Evolutionary conservation across 2,329 filamentous ascomycete genomes (phyloP).

Genomic region (Cordyceps javanica): DNA sequence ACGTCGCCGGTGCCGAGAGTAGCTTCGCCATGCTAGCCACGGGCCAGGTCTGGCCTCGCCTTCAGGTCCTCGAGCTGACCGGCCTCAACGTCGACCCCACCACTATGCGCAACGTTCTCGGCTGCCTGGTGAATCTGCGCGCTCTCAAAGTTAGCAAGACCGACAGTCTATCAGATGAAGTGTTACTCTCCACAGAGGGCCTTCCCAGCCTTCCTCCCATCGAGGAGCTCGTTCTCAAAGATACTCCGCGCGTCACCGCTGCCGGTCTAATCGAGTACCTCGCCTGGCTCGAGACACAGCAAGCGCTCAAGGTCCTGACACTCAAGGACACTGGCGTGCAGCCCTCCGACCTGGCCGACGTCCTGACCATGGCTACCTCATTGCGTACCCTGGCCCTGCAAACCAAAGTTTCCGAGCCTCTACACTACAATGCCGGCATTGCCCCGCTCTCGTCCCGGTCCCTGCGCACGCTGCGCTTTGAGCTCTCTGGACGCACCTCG

Average conservation of each 20-base stretch:
- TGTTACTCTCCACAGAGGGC: conserved; percentile 61
- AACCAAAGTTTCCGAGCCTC: conserved; percentile 42
- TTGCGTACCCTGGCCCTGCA: conserved; percentile 53
- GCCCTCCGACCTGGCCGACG: conserved; percentile 51
- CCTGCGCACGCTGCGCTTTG: conserved; percentile 70
- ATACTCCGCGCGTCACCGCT: conserved; percentile 65
- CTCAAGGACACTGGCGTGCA: conserved; percentile 67
- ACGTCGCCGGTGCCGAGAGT: conserved; percentile 69
- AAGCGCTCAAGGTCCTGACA: conserved; percentile 59
- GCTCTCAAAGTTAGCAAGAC: conserved; percentile 71
- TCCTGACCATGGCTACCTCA: conserved; percentile 51
- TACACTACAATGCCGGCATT: conserved; percentile 40
- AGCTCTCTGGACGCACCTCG: conserved; percentile 60
- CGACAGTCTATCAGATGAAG: conserved; percentile 65
- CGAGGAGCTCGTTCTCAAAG: conserved; percentile 64
- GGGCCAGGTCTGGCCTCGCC: conserved; percentile 59
- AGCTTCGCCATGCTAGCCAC: conserved; percentile 65
- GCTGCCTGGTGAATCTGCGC: conserved; percentile 58
- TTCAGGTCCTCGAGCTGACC: conserved; percentile 68
- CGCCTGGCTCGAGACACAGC: conserved; percentile 50
- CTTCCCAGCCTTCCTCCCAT: conserved; percentile 70
- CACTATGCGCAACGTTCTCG: conserved; percentile 65
- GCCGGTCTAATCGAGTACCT: conserved; percentile 66
- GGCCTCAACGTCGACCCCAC: conserved; percentile 63
- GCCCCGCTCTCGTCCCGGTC: conserved; percentile 63